Base-by-base conservation (phyloP, 495 filamentous ascomycete genomes). In the Tetracladium setigerum region DNA sequence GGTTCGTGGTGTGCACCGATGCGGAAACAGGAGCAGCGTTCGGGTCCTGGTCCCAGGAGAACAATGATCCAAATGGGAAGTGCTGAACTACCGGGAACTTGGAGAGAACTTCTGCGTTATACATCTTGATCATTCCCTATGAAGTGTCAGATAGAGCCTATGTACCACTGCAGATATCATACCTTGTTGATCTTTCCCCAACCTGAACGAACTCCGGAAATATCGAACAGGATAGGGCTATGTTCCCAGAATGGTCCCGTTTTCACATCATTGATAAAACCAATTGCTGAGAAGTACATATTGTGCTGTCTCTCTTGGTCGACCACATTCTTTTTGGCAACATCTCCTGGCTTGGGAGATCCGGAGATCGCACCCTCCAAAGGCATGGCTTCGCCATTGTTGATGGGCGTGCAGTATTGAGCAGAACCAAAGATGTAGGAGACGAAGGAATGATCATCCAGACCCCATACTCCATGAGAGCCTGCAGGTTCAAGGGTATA, bases 171-270 rank as follows among this genome's bases (percentile, higher is more conserved):
- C n/a, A n/a, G n/a, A n/a, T n/a, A n/a, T 35, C 60, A 47, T 60
- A 85, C 85, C 77, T 96, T 97, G 63, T 97, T 97, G 53, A 99
- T 95, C 68, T 99, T 99, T 19, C 82, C 92, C 92, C 92, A 99
- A 30, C 92, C 94, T 44, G 84, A 77, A 47, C 74, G 78, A 47
- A 99, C 80, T 14, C 92, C 92, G 4, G 85, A 91, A 30, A 99
- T 89, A 65, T 99, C 94, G 59, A 81, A 99, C 14, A 99, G 72
- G 59, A 95, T 90, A 2, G 89, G 94, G 48, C 87, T 94, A 59
- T 99, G 92, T 56, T 97, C 92, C 94, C 92, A 97, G 65, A 99
- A 99, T 1, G 94, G 92, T 0, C 92, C 92, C 44, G 71, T 88
- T 63, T 99, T 99, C 42, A 99, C 92, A 67, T 97, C 94, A 62